Evolutionary conservation across 495 filamentous ascomycete genomes (phyloP).

Genomic region (Talaromyces nanjingensis): DNA sequence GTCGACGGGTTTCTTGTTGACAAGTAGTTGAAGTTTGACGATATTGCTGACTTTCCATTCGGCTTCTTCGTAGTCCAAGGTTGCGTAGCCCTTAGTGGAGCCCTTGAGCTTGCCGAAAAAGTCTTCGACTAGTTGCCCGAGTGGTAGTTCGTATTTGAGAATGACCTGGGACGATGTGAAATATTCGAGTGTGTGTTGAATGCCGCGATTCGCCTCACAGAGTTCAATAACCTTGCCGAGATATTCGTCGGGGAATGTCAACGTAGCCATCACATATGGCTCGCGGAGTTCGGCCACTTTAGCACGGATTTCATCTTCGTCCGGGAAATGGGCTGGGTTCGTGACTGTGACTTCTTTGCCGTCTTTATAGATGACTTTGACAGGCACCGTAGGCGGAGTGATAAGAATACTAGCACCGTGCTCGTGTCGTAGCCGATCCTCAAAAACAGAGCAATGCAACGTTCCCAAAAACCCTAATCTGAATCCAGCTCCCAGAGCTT

Average conservation of each 20-base stretch:
- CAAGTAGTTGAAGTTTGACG: constrained; percentile 84
- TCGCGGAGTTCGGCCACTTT: constrained; percentile 66
- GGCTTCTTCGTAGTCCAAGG: constrained; percentile 91
- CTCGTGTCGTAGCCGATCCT: constrained; percentile 92
- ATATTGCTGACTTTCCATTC: constrained; percentile 75
- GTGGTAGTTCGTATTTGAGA: constrained; percentile 81
- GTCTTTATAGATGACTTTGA: constrained; percentile 71
- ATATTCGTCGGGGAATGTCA: constrained; percentile 91
- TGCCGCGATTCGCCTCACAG: constrained; percentile 82
- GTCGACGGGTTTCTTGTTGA: constrained; percentile 90
- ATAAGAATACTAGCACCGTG: constrained; percentile 95
- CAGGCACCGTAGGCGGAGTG: constrained; percentile 90
- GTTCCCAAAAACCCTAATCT: constrained; percentile 92
- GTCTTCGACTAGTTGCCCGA: constrained; percentile 87
- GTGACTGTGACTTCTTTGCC: constrained; percentile 68
- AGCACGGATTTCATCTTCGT: constrained; percentile 51
- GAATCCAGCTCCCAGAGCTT: constrained; percentile 91
- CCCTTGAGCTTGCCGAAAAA: constrained; percentile 97
- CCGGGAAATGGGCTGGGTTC: constrained; percentile 83
- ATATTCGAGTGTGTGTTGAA: constrained; percentile 78
- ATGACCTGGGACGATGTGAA: constrained; percentile 95
- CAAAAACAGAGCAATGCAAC: constrained; percentile 94
- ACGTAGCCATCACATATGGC: constrained; percentile 77
- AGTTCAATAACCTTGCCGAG: constrained; percentile 91
- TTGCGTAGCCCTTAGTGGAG: constrained; percentile 74